These are phyloP conservation scores for Nyctanthes arbortristis DNA, from an alignment of 257 asterid genomes.

Conservation along the genomic window DNA sequence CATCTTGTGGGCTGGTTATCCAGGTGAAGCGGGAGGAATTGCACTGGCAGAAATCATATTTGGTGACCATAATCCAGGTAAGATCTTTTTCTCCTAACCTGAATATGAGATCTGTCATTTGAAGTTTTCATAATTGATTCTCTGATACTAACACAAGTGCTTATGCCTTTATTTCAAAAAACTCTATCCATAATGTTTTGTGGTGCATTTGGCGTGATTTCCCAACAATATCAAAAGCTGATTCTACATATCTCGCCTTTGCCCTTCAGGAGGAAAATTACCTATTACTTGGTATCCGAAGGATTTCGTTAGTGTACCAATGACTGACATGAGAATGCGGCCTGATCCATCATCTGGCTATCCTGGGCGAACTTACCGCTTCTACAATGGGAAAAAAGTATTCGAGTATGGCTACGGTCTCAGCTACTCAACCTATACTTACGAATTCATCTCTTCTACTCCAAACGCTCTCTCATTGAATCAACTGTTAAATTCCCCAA, in stretches of 20 bases:
- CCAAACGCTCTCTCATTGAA: constrained; percentile 53
- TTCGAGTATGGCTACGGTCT: constrained; percentile 75
- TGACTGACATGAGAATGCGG: constrained; percentile 95
- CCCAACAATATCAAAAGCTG: background rate
- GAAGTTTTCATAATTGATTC: background rate
- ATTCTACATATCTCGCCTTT: background rate
- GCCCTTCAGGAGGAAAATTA: constrained; percentile 65
- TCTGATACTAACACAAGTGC: background rate
- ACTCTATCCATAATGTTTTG: background rate
- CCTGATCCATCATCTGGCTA: constrained; percentile 60
- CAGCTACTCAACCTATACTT: constrained; percentile 69
- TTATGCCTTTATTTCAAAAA: background rate
- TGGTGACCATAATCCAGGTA: constrained; percentile 85
- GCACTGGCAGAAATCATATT: constrained; percentile 70
- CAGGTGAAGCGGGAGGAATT: constrained; percentile 89
- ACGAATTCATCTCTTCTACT: constrained; percentile 42
- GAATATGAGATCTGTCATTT: background rate
- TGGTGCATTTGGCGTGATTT: background rate
- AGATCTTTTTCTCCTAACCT: background rate
- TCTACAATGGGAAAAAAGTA: constrained; percentile 67
- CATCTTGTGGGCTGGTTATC: constrained; percentile 88
- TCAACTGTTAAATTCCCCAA: constrained; percentile 15
- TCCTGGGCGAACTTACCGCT: constrained; percentile 75
- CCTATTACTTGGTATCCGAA: constrained; percentile 89
- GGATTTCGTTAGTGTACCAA: constrained; percentile 55